Evolutionary conservation across 2,329 filamentous ascomycete genomes (phyloP).

Genomic region (Delphinella strobiligena): DNA sequence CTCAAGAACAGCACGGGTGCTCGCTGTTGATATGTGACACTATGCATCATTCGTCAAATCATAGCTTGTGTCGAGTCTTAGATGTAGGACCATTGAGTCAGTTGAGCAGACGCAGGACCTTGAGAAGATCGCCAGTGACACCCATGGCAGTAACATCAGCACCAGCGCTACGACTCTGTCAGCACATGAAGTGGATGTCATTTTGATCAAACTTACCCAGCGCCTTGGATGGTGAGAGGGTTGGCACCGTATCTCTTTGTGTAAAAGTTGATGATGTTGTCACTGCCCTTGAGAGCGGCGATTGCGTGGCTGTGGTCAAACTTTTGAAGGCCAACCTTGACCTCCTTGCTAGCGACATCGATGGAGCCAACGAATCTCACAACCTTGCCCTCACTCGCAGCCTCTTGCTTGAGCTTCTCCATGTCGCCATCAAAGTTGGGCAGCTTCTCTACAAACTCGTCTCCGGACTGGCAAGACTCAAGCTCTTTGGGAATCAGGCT

Average conservation of each 20-base stretch:
- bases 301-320: constrained; percentile 77
- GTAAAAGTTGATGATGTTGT: constrained; percentile 99
- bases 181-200: no score
- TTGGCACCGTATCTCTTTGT: constrained; percentile 87
- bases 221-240: constrained; percentile 88
- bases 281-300: constrained; percentile 87
- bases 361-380: constrained; percentile 90
- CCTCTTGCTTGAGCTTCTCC: constrained; percentile 76
- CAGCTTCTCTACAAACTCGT: constrained; percentile 75
- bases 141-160: constrained; percentile 97
- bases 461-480: constrained; percentile 61
- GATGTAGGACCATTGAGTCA: not conserved
- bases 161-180: constrained; percentile 45
- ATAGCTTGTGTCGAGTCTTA: not conserved
- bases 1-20: no score
- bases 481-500: constrained; percentile 83
- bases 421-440: constrained; percentile 79
- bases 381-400: constrained; percentile 78
- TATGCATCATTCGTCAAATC: no score
- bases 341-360: constrained; percentile 64
- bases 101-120: constrained; percentile 61
- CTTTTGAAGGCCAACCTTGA: constrained; percentile 87
- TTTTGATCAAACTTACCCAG: constrained; percentile 45
- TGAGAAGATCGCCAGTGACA: constrained; percentile 84
- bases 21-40: no score